These are phyloP conservation scores for Rhexocercosporidium sp. DNA, from an alignment of 2,329 filamentous ascomycete species.

Conservation along the genomic window DNA sequence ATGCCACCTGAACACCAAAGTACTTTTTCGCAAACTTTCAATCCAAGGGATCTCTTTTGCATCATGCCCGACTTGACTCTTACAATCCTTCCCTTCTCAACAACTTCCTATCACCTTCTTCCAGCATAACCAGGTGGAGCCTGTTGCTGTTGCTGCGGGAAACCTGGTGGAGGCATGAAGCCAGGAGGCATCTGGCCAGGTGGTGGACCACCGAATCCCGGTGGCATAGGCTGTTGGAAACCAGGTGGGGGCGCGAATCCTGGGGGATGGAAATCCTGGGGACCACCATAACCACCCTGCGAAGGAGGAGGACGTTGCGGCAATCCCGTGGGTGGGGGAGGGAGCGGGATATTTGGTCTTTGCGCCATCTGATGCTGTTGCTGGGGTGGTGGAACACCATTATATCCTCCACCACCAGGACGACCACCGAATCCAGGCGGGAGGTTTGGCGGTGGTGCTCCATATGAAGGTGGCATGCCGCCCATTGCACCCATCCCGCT, in stretches of 20 bases:
- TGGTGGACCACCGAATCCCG: conserved; percentile 44
- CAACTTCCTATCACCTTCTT: conserved; percentile 26
- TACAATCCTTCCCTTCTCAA: neutral
- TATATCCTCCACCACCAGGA: conserved; percentile 36
- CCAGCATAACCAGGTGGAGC: conserved; percentile 39
- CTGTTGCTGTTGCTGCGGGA: conserved; percentile 32
- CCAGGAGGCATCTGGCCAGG: conserved; percentile 38
- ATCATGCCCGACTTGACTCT: neutral
- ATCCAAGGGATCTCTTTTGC: neutral
- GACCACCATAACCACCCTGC: conserved; percentile 71
- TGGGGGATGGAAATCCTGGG: conserved; percentile 54
- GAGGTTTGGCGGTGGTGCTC: conserved; percentile 33
- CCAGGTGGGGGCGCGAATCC: conserved; percentile 53
- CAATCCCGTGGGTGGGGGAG: conserved; percentile 57
- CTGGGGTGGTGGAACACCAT: conserved; percentile 41
- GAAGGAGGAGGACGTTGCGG: conserved; percentile 74
- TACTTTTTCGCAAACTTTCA: conserved; percentile 1
- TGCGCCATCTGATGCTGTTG: conserved; percentile 25
- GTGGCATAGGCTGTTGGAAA: conserved; percentile 49
- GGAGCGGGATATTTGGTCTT: conserved; percentile 56
- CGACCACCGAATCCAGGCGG: conserved; percentile 40
- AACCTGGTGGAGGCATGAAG: conserved; percentile 38
- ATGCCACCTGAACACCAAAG: conserved; percentile 12
- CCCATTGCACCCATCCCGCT: conserved; percentile 26
- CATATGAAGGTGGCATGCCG: conserved; percentile 20